Evolutionary conservation across 192 early-diverging fungal genomes (phyloP).

Genomic region (Paraglomus occultum): DNA sequence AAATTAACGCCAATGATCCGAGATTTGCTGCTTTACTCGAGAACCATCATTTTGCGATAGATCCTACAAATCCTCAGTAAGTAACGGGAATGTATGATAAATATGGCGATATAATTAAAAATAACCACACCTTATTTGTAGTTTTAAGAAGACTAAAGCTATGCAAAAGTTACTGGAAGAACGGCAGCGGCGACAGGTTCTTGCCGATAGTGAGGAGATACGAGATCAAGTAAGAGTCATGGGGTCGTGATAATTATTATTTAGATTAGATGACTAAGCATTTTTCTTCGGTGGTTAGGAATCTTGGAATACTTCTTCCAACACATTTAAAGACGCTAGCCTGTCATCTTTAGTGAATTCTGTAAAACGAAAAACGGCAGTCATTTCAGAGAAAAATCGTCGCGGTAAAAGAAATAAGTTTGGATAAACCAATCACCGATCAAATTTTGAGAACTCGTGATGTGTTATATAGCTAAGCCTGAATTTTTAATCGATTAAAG

Average conservation of each 20-base stretch:
- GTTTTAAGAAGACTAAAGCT: conserved; percentile 80
- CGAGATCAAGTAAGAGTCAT: conserved; percentile 28
- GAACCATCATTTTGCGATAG: conserved; percentile 88
- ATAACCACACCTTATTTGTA: conserved; percentile 14
- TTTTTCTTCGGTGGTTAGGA: conserved; percentile 18
- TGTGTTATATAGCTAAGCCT: no score
- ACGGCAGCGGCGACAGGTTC: conserved; percentile 40
- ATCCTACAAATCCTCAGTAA: conserved; percentile 90
- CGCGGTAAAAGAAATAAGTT: conserved; percentile 41
- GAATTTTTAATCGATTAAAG: no score
- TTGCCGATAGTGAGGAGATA: conserved; percentile 32
- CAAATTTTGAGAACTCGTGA: not conserved
- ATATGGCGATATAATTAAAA: not conserved
- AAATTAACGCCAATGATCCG: conserved; percentile 81
- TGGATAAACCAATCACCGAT: not conserved
- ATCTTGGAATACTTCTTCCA: conserved; percentile 25
- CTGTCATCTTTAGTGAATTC: conserved; percentile 55
- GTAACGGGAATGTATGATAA: not conserved
- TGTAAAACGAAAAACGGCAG: conserved; percentile 61
- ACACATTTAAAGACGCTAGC: conserved; percentile 43
- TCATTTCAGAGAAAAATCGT: conserved; percentile 43
- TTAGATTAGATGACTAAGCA: conserved; percentile 29
- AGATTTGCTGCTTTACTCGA: conserved; percentile 81
- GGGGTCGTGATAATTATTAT: conserved; percentile 26
- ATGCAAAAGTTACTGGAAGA: conserved; percentile 72